These are phyloP conservation scores for Amanita polypyramis DNA, from an alignment of 768 basidiomycete species.

Conservation along the genomic window DNA sequence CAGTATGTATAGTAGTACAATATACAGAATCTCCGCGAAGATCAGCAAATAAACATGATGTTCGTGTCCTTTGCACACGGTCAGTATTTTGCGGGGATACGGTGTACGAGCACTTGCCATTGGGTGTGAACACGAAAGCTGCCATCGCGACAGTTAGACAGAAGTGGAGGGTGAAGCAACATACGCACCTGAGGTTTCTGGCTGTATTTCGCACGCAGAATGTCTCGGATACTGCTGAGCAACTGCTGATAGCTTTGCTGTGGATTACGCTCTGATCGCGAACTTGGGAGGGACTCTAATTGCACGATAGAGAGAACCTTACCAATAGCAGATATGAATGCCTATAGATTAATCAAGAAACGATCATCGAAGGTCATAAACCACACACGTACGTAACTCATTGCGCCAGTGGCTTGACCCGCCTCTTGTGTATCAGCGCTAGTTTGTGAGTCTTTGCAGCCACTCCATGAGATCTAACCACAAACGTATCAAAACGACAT, in stretches of 20 bases:
- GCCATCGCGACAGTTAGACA: background rate
- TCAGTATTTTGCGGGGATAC: background rate
- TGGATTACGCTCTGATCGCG: conserved; percentile 14
- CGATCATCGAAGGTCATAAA: background rate
- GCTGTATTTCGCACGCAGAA: conserved; percentile 28
- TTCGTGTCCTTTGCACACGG: conserved; percentile 17
- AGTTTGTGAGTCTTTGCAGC: conserved; percentile 13
- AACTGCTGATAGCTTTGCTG: conserved; percentile 35
- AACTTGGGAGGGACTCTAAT: background rate
- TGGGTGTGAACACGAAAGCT: conserved; percentile 29
- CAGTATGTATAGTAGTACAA: background rate
- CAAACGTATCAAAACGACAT: background rate
- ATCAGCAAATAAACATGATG: conserved; percentile 20
- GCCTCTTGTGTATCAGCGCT: conserved; percentile 41
- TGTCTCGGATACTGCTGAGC: conserved; percentile 27
- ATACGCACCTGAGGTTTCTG: conserved; percentile 31
- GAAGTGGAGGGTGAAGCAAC: background rate
- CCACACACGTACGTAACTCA: conserved; percentile 53
- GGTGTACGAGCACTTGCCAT: conserved; percentile 24
- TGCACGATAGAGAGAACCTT: conserved; percentile 10
- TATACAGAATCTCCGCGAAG: background rate
- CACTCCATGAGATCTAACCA: conserved; percentile 75
- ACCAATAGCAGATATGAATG: conserved; percentile 52
- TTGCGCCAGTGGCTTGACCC: conserved; percentile 64
- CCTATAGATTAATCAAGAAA: conserved; percentile 18